Evolutionary conservation across 2,329 filamentous ascomycete genomes (phyloP), one percentile per base, ranked within the genome.

Genomic region (Aspergillus piperis): DNA sequence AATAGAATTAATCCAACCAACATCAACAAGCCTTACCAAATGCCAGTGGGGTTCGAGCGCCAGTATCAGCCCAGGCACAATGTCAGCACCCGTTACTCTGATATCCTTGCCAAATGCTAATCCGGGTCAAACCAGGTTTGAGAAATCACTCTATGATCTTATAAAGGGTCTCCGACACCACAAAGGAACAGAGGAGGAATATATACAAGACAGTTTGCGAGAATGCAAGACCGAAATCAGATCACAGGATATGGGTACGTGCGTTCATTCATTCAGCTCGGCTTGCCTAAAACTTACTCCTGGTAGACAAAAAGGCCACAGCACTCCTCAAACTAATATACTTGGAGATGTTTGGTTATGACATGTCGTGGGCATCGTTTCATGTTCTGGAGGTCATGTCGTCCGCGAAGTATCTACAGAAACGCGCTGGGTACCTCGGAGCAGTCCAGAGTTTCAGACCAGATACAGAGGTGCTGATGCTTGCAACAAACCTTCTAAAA

Each of bases 331-430:
- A 99, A 82, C 85, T 99, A 69, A 89, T 97, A 56, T 99, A 99
- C 76, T 86, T 99, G 66, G 95, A 99, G 76, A 99, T 99, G 95
- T 93, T 98, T 68, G 95, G 95, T 13, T 91, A 98, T 75, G 95
- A 98, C 78, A 99, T 99, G 95, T 97, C 94, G 3, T 99, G 95
- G 95, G 95, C 95, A 3, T 93, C 93, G 11, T 99, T 99, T 79
- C 91, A 99, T 75, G 94, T 98, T 55, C 88, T 99, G 51, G 95
- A 99, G 80, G 95, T 99, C 79, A 99, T 99, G 95, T 96, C 93
- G 39, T 96, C 92, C 41, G 84, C 90, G 51, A 98, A 97, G 75
- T 96, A 96, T 76, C 85, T 92, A 67, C 94, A 97, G 78, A 99
- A 99, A 79, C 86, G 94, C 66, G 92, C 97, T 48, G 95, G 94